phyloP scores from a whole-genome alignment of 116 monocot species.

The Cymodocea nodosa region DNA sequence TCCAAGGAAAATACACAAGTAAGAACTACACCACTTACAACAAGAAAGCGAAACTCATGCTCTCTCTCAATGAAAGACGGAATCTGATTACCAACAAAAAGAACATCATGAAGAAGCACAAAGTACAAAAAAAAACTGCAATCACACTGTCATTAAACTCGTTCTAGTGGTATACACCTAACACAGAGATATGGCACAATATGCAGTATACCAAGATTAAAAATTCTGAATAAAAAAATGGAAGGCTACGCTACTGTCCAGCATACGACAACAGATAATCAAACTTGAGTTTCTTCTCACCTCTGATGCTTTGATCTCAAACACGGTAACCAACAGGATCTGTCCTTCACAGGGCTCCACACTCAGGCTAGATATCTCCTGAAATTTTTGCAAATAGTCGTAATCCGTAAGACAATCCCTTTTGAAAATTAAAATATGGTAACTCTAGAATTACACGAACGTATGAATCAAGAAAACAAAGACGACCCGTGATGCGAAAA shows the following conservation, averaged over 20 bases:
- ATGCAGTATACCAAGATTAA: too few relatives aligned
- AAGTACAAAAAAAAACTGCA: neutral
- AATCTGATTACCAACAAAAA: constrained; percentile 24
- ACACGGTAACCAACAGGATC: constrained; percentile 60
- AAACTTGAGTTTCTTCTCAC: constrained; percentile 12
- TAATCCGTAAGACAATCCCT: neutral
- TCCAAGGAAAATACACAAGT: neutral
- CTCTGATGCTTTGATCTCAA: constrained; percentile 69
- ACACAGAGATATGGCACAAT: too few relatives aligned
- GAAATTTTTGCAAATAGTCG: neutral
- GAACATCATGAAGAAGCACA: neutral
- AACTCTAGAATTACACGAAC: neutral
- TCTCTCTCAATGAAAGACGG: constrained; percentile 85
- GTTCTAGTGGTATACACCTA: too few relatives aligned
- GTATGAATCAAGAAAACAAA: neutral
- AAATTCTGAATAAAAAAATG: too few relatives aligned
- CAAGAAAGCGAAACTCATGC: constrained; percentile 80
- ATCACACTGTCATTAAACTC: too few relatives aligned
- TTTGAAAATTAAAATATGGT: neutral
- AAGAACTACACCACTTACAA: constrained; percentile 35
- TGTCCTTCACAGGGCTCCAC: constrained; percentile 81
- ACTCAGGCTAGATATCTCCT: constrained; percentile 95
- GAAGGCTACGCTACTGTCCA: too few relatives aligned
- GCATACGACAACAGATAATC: too few relatives aligned
- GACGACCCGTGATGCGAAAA: neutral